Evolutionary conservation across 768 basidiomycete genomes (phyloP).

Genomic region (Leccinum olivaceopallidum): DNA sequence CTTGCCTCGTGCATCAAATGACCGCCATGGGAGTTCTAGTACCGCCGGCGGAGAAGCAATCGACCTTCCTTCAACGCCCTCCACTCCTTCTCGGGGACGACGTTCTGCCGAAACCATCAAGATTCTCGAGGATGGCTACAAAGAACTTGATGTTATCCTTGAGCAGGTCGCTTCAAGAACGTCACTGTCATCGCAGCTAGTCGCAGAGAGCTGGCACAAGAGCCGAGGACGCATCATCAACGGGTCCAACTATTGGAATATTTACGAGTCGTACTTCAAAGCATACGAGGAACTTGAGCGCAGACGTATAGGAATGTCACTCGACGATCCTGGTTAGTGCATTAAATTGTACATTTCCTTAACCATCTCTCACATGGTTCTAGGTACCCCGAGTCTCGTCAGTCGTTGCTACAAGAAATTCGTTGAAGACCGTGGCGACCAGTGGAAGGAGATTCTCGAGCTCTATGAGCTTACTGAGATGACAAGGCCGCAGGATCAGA

Average conservation of each 20-base stretch:
- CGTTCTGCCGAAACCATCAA: neutral
- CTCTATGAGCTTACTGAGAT: neutral
- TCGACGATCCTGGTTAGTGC: neutral
- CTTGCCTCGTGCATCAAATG: neutral
- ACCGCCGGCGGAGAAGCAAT: too few relatives aligned
- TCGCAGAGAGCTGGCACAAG: constrained; percentile 1
- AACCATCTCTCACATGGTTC: too few relatives aligned
- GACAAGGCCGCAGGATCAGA: neutral
- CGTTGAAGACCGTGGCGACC: neutral
- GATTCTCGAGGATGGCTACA: neutral
- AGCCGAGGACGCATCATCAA: neutral
- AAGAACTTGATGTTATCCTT: neutral
- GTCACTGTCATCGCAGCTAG: neutral
- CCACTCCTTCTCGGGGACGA: neutral
- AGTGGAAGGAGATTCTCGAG: neutral
- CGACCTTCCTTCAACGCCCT: too few relatives aligned
- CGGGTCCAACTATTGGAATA: neutral
- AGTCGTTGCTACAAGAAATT: neutral
- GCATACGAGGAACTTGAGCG: neutral
- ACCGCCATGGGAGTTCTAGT: too few relatives aligned
- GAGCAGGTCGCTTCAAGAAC: neutral
- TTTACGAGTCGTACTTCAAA: neutral
- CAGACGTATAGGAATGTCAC: neutral
- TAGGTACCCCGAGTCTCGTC: neutral
- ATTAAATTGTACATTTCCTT: too few relatives aligned